Evolutionary conservation across 495 filamentous ascomycete genomes (phyloP), one percentile per base, ranked within the genome.

Genomic region (Trypethelium eluteriae): DNA sequence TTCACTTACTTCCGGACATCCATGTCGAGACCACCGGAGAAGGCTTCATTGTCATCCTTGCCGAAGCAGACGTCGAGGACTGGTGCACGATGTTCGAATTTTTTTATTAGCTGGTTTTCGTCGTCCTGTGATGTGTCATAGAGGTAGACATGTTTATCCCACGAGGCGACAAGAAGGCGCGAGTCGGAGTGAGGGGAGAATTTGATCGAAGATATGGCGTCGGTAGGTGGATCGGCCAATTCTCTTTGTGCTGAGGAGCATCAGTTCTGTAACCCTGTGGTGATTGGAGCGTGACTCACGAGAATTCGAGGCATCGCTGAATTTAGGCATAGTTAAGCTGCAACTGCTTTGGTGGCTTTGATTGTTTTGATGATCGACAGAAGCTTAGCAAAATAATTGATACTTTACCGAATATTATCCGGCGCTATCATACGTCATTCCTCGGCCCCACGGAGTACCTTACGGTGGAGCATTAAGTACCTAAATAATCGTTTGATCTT

Each of bases 51-150:
- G 67, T 93, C 85, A 74, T 88, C 86, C 46, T 84, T 84, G 70
- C 93, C 94, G 73, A 92, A 98, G 79, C 93, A 97, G 41, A 92
- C 89, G 75, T 95, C 90, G 38, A 98, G 81, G 34, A 98, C 89
- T 0, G 94, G 93, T 9, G 91, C 92, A 64, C 86, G 87, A 75
- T 94, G 88, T 76, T 90, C 86, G 74, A 88, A 91, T 70, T 85
- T 91, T 64, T 84, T 80, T 34, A 92, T 73, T 32, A 95, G 82
- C 14, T 68, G 74, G 25, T 83, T 84, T 10, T 83, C 85, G 67
- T 85, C 83, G 47, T 87, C 85, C 68, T 83, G 81, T 64, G 84
- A 76, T 18, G 82, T 82, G 72, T 96, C 89, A 81, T 98, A 98
- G 50, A 96, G 84, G 76, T 96, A 96, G 35, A 95, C 86, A 76